These are phyloP conservation scores for Glebionis coronaria DNA, from an alignment of 129 eudicot genomes.

Conservation along the genomic window DNA sequence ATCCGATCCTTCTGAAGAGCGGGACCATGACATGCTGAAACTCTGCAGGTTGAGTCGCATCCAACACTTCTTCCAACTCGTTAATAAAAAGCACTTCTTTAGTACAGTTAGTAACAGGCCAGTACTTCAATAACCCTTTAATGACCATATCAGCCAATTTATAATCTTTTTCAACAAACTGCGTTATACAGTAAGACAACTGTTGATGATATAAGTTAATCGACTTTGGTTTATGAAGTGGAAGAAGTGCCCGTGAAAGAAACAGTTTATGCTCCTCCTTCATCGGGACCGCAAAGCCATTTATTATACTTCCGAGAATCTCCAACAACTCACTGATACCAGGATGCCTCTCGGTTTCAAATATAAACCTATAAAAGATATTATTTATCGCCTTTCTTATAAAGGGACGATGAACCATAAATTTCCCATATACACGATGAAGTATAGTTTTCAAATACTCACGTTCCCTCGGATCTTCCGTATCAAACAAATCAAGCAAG, in stretches of 20 bases:
- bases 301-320: slow-evolving; percentile 67
- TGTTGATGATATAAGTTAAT: slow-evolving; percentile 55
- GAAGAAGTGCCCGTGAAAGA: slow-evolving; percentile 58
- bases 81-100: slow-evolving; percentile 65
- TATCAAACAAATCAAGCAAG: slow-evolving; percentile 55
- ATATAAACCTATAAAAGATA: slow-evolving; percentile 61
- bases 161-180: slow-evolving; percentile 61
- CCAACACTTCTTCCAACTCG: slow-evolving; percentile 62
- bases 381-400: slow-evolving; percentile 62
- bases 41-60: slow-evolving; percentile 54
- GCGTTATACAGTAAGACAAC: slow-evolving; percentile 54
- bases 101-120: slow-evolving; percentile 67
- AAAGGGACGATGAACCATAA: slow-evolving; percentile 70
- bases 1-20: slow-evolving; percentile 54
- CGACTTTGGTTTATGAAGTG: slow-evolving; percentile 63
- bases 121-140: slow-evolving; percentile 55
- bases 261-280: slow-evolving; percentile 69
- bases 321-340: slow-evolving; percentile 63
- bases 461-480: slow-evolving; percentile 58
- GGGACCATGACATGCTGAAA: slow-evolving; percentile 61
- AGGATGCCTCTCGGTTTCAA: slow-evolving; percentile 62
- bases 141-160: slow-evolving; percentile 60
- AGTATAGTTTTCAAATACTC: slow-evolving; percentile 64
- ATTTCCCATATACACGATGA: slow-evolving; percentile 58
- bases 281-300: slow-evolving; percentile 68